These are phyloP conservation scores for Termitomyces sp. DNA, from an alignment of 768 basidiomycete species.

Conservation along the genomic window DNA sequence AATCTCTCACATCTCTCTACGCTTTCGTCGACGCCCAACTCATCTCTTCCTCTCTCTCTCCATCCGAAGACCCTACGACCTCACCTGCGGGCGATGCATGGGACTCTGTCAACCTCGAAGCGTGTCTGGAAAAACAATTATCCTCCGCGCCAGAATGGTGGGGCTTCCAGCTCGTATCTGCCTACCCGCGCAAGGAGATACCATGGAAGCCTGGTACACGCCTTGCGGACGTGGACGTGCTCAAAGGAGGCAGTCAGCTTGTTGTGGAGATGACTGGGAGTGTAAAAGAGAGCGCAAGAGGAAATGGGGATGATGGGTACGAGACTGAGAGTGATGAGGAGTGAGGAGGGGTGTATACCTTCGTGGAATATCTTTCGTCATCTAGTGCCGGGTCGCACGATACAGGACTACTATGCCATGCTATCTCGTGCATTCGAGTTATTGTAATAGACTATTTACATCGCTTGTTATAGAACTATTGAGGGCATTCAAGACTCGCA, in stretches of 20 bases:
- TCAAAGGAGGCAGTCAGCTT: conserved; percentile 46
- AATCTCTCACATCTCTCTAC: conserved; percentile 63
- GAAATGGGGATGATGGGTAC: not conserved
- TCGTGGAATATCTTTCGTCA: not conserved
- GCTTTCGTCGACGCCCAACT: conserved; percentile 66
- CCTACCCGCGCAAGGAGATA: conserved; percentile 70
- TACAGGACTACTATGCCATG: not conserved
- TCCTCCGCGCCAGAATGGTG: conserved; percentile 45
- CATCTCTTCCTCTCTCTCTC: conserved; percentile 35
- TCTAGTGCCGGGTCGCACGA: not conserved
- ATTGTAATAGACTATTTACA: not conserved
- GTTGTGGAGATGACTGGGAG: not conserved
- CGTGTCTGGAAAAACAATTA: conserved; percentile 24
- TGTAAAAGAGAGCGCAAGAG: not conserved
- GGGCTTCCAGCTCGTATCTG: conserved; percentile 64
- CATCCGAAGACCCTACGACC: conserved; percentile 36
- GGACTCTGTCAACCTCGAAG: conserved; percentile 30
- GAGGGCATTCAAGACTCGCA: no score
- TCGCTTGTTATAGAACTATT: not conserved
- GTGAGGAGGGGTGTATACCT: not conserved
- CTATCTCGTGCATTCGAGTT: not conserved
- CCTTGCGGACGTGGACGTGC: conserved; percentile 42
- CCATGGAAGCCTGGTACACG: conserved; percentile 38
- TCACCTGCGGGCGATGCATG: conserved; percentile 37
- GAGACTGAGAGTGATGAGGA: conserved; percentile 2